phyloP scores from a whole-genome alignment of 2,329 filamentous ascomycete species.

The Penicillium sclerotiorum region DNA sequence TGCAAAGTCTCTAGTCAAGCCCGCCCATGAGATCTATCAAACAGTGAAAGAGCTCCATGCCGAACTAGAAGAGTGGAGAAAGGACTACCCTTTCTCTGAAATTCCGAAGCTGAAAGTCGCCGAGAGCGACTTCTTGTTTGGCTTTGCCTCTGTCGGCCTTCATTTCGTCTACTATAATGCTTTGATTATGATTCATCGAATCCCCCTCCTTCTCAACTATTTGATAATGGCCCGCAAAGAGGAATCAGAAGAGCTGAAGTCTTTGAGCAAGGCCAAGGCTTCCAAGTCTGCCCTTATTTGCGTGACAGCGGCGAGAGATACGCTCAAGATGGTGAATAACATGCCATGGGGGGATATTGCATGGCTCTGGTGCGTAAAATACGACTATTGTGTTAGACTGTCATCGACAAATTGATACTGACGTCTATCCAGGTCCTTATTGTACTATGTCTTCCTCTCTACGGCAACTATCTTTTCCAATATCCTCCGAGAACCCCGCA shows the following conservation, averaged over 20 bases:
- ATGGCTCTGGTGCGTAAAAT: conserved; percentile 76
- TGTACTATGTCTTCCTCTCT: conserved; percentile 93
- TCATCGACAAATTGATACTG: too few relatives aligned
- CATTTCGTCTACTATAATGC: conserved; percentile 97
- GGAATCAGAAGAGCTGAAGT: conserved; percentile 46
- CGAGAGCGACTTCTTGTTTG: conserved; percentile 81
- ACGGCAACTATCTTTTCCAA: conserved; percentile 91
- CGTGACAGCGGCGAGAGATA: conserved; percentile 84
- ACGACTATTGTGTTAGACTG: background rate
- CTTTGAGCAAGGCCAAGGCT: conserved; percentile 76
- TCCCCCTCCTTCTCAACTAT: conserved; percentile 90
- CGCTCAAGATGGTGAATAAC: conserved; percentile 88
- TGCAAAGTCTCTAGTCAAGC: conserved; percentile 81
- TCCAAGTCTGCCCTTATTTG: conserved; percentile 86
- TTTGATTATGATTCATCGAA: conserved; percentile 90
- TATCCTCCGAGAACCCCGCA: conserved; percentile 86
- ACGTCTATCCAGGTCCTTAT: conserved; percentile 80
- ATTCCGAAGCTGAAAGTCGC: conserved; percentile 86
- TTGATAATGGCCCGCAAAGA: conserved; percentile 72
- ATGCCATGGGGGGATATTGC: conserved; percentile 90
- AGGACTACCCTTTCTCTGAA: conserved; percentile 83
- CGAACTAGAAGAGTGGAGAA: conserved; percentile 88
- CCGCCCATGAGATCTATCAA: conserved; percentile 77
- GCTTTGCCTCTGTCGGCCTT: conserved; percentile 85
- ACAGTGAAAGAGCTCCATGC: conserved; percentile 87